Evolutionary conservation across 2,329 filamentous ascomycete genomes (phyloP).

Genomic region (Alternaria arborescens): DNA sequence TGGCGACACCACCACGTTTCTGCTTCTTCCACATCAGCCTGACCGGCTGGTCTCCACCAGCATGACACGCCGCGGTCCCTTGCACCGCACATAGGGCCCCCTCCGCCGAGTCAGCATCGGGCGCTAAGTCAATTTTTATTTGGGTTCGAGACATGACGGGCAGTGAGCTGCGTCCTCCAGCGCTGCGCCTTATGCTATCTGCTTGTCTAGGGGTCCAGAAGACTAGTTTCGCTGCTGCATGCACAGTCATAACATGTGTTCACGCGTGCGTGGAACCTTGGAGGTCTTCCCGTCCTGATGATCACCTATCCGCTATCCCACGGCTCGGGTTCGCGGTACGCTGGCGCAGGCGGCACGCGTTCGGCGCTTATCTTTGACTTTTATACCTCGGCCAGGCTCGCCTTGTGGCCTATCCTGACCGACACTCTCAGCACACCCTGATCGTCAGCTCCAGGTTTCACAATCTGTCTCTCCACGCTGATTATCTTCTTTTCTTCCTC

Average conservation of each 20-base stretch:
- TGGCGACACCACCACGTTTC: neutral
- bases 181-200: neutral
- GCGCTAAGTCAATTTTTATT: neutral
- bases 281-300: neutral
- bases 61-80: neutral
- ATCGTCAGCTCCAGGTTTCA: neutral
- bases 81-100: neutral
- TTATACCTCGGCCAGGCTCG: neutral
- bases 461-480: neutral
- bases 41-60: neutral
- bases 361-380: neutral
- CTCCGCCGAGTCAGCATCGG: neutral
- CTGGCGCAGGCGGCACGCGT: slow-evolving; percentile 3
- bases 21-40: neutral
- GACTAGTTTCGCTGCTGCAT: neutral
- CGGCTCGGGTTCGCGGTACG: slow-evolving; percentile 4
- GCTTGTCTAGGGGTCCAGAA: neutral
- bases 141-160: neutral
- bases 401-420: neutral
- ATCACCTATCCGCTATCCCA: neutral
- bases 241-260: neutral
- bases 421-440: neutral
- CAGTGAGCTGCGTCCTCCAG: neutral
- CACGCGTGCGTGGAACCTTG: neutral
- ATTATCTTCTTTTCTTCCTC: neutral